A percentile compares a stretch with the other conserved stretches of the same genome.
These are phyloP conservation scores for Globisporangium okanoganense DNA, from an alignment of 352 stramenopile genomes.

Conservation along the genomic window DNA sequence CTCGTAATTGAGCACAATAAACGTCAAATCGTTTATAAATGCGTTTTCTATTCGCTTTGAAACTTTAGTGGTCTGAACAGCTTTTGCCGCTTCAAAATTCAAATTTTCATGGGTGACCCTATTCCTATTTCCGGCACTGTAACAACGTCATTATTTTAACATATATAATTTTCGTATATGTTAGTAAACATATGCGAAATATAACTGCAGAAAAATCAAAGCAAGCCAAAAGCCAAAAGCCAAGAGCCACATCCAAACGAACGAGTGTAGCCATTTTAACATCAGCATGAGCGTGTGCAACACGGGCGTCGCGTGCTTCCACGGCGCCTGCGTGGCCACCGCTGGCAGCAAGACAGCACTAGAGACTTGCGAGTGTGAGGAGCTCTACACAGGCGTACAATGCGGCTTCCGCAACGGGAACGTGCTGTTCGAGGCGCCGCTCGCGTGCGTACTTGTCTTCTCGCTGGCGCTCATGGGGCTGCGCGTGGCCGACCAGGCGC, in stretches of 20 bases:
- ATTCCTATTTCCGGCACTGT: no score
- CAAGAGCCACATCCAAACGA: background rate
- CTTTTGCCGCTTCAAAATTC: no score
- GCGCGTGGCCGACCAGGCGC: slow-evolving; percentile 21
- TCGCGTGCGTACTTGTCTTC: slow-evolving; percentile 37
- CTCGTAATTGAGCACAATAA: no score
- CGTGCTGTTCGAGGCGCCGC: slow-evolving; percentile 46
- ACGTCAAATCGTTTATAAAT: no score
- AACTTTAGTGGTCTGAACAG: no score
- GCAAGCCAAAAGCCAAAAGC: no score
- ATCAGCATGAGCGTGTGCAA: slow-evolving; percentile 7
- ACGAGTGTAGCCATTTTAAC: background rate
- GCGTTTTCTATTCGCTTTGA: no score
- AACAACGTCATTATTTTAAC: no score
- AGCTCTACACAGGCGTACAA: slow-evolving; percentile 43
- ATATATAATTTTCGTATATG: no score
- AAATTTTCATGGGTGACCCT: no score
- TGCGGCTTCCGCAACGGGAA: slow-evolving; percentile 39
- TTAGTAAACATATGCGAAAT: no score
- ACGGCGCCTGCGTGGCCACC: slow-evolving; percentile 36
- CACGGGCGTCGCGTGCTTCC: slow-evolving; percentile 31
- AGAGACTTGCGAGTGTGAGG: slow-evolving; percentile 36
- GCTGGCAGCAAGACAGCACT: background rate
- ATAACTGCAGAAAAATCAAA: no score
- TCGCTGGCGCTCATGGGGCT: slow-evolving; percentile 30